Base-by-base conservation (phyloP, 495 filamentous ascomycete genomes). In the Pyronema domesticum region DNA sequence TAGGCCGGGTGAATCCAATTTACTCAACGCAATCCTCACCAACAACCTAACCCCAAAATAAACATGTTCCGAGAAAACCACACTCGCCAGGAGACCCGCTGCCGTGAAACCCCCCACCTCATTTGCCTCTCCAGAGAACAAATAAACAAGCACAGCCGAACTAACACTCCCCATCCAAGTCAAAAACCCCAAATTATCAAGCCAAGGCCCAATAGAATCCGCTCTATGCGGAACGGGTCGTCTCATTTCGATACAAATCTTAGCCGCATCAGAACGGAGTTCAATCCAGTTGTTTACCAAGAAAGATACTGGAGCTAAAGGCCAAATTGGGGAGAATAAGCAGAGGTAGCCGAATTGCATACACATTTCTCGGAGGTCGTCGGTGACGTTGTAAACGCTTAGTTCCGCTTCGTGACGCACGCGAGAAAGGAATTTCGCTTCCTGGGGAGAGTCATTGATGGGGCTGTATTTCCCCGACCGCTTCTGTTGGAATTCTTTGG, bases 251-350 rank as follows among this genome's bases (percentile, higher is more conserved):
- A 85, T 71, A 59, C 87, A 88, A 58, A 98, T 98, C 64, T 98
- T 98, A 68, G 89, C 77, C 13, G 94, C 89, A 57, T 98, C 91
- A 18, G 83, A 83, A 23, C 91, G 83, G 11, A 95, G 77, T 60
- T 98, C 93, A 49, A 98, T 65, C 91, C 91, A 98, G 71, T 98
- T 91, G 68, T 95, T 95, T 68, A 93, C 71, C 8, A 95, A 69
- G 74, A 96, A 98, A 0, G 86, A 91, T 36, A 87, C 74, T 0
- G 82, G 80, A 0, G 89, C 86, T 5, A 96, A 72, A 0, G 91
- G 91, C 91, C 91, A 98, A 43, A 89, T 74, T 1, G 91, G 83
- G 2, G 84, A 87, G 71, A 98, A 98, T 2, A 98, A 76, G 0
- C 86, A 81, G n/a, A 98, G 70, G 65, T 95, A 98, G 14, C 91